Evolutionary conservation across 2,329 filamentous ascomycete species (phyloP).

Genomic region (Phyllosticta capitalensis): DNA sequence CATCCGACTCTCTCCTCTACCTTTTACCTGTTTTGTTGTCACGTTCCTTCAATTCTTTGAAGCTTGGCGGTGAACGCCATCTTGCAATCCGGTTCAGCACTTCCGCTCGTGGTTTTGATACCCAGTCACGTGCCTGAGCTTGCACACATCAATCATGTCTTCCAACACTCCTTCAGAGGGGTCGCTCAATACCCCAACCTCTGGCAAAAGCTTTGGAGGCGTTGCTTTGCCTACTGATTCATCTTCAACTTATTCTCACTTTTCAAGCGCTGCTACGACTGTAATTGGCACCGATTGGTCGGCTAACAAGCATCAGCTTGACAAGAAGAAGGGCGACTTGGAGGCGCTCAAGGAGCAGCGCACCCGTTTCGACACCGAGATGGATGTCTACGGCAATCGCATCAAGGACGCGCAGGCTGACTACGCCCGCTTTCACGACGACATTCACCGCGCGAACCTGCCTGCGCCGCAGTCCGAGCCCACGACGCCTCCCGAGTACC

Average conservation of each 20-base stretch:
- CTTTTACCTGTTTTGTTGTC: background rate
- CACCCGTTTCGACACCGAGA: conserved; percentile 80
- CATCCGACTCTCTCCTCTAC: background rate
- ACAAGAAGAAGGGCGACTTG: conserved; percentile 89
- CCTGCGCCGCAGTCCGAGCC: conserved; percentile 79
- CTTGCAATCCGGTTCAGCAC: background rate
- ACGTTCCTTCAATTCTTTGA: background rate
- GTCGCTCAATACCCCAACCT: background rate
- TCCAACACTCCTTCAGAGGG: background rate
- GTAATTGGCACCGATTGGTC: background rate
- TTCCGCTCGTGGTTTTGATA: background rate
- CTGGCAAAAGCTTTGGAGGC: background rate
- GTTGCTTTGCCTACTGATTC: conserved; percentile 9
- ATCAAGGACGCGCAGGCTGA: conserved; percentile 76
- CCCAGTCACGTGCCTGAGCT: background rate
- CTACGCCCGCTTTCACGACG: conserved; percentile 74
- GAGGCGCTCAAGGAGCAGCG: conserved; percentile 85
- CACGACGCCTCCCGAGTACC: conserved; percentile 90
- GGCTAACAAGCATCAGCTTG: conserved; percentile 50
- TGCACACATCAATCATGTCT: background rate
- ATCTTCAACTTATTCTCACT: background rate
- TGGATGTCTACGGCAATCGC: conserved; percentile 80
- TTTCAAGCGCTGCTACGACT: background rate
- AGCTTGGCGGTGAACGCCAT: background rate
- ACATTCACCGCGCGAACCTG: conserved; percentile 47